Base-by-base conservation (phyloP, 768 basidiomycete species). In the Serpula lacrymans region DNA sequence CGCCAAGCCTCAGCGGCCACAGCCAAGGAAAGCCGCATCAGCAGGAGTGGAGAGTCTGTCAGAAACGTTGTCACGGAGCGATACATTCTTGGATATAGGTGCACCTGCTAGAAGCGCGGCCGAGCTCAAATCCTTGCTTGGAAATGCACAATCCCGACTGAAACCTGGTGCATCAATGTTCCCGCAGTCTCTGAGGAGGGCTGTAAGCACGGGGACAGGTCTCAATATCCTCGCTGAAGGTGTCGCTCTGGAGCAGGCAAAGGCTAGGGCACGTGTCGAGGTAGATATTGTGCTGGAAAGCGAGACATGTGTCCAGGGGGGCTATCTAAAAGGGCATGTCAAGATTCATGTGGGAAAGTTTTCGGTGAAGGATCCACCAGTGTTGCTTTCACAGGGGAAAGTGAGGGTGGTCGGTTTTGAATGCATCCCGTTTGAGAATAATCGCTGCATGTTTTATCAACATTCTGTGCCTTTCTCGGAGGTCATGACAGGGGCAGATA, bases 361-460 rank as follows among this genome's bases (percentile, higher is more conserved):
- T 20, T 53, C 68, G 21, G 77, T 70, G 57, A 79, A 78, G 48
- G 76, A 77, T 41, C 67, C 69, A 31, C 67, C 77, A n/a, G 55
- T 90, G 3, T 65, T 80, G 49, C 60, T 95, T 11, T 80, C 80
- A 27, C 80, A 73, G 26, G 88, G 81, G 4, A 94, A 91, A 66
- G 60, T 94, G 23, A 71, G 90, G 43, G 70, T 93, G 16, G 73
- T 94, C 38, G 91, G 93, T 4, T 92, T 91, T 57, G 93, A 95
- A 65, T 80, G 77, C 30, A 71, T 80, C 30, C 67, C 75, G 0
- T 66, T 72, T 33, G 67, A 75, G 40, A 69, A 74, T 18, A 69
- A 74, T n/a, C 70, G 83, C 12, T 80, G 87, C 57, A 81, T 84
- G 10, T 95, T 96, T 62, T 94, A 87, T 57, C 88, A 91, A 50